Conservation (phyloP, 129 eudicot genomes). For the Calendula officinalis region DNA sequence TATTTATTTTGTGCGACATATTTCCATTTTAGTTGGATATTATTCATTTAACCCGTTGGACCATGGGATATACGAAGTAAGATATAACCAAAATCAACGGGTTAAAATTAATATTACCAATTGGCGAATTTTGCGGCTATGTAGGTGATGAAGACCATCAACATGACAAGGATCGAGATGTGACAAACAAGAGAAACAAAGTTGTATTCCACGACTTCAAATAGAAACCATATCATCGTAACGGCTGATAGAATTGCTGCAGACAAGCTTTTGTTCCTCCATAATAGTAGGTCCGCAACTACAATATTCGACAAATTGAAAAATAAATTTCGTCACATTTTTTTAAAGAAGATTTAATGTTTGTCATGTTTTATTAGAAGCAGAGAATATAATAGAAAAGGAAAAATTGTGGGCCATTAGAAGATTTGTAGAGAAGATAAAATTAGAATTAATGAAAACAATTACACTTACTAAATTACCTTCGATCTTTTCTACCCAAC, state of each 20-base stretch:
- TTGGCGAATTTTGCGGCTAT: conserved; percentile 48
- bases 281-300: conserved; percentile 78
- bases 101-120: conserved; percentile 38
- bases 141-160: conserved; percentile 54
- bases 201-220: conserved; percentile 70
- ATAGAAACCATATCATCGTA: conserved; percentile 67
- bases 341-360: too few relatives aligned
- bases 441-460: too few relatives aligned
- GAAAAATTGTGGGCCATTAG: too few relatives aligned
- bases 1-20: neutral
- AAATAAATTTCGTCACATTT: neutral
- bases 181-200: conserved; percentile 69
- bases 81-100: neutral
- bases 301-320: conserved; percentile 26
- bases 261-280: conserved; percentile 73
- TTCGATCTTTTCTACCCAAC: too few relatives aligned
- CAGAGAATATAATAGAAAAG: too few relatives aligned
- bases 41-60: neutral
- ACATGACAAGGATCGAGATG: conserved; percentile 51
- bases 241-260: conserved; percentile 53
- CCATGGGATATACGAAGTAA: neutral
- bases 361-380: too few relatives aligned
- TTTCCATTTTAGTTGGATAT: neutral
- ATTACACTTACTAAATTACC: too few relatives aligned
- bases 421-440: too few relatives aligned